phyloP scores from a whole-genome alignment of 495 filamentous ascomycete species.

The Hypoxylon fragiforme region DNA sequence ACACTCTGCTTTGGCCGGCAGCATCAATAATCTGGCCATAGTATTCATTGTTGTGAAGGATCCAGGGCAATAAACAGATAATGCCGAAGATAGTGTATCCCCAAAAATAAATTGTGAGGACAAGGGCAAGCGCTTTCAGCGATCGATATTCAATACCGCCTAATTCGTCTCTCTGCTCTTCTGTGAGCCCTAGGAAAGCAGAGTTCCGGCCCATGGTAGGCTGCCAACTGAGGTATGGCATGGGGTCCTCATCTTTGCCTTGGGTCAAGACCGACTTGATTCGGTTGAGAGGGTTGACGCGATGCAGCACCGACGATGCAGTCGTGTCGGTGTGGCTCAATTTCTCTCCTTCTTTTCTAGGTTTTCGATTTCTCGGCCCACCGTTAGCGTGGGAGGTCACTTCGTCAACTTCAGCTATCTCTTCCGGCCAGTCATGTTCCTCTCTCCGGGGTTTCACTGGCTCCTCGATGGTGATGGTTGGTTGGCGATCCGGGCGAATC shows the following conservation, averaged over 20 bases:
- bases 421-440: slow-evolving; percentile 36
- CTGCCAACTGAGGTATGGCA: slow-evolving; percentile 91
- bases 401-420: slow-evolving; percentile 41
- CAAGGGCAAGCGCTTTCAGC: slow-evolving; percentile 78
- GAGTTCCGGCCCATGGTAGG: slow-evolving; percentile 92
- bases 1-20: slow-evolving; percentile 66
- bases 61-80: slow-evolving; percentile 77
- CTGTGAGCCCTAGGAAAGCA: slow-evolving; percentile 81
- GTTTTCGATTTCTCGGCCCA: slow-evolving; percentile 43
- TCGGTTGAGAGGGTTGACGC: slow-evolving; percentile 22
- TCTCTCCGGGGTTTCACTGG: slow-evolving; percentile 48
- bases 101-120: slow-evolving; percentile 77
- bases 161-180: slow-evolving; percentile 89
- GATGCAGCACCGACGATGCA: slow-evolving; percentile 9
- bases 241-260: slow-evolving; percentile 53
- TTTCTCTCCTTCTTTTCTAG: slow-evolving; percentile 36
- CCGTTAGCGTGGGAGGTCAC: slow-evolving; percentile 39
- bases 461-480: slow-evolving; percentile 67
- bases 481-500: slow-evolving; percentile 47
- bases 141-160: slow-evolving; percentile 94
- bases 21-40: slow-evolving; percentile 62
- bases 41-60: slow-evolving; percentile 59
- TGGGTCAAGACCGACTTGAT: slow-evolving; percentile 45
- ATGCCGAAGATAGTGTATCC: slow-evolving; percentile 75
- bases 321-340: slow-evolving; percentile 29